Evolutionary conservation across 345 rosid genomes (phyloP).

Genomic region (Salix koriyanagi): DNA sequence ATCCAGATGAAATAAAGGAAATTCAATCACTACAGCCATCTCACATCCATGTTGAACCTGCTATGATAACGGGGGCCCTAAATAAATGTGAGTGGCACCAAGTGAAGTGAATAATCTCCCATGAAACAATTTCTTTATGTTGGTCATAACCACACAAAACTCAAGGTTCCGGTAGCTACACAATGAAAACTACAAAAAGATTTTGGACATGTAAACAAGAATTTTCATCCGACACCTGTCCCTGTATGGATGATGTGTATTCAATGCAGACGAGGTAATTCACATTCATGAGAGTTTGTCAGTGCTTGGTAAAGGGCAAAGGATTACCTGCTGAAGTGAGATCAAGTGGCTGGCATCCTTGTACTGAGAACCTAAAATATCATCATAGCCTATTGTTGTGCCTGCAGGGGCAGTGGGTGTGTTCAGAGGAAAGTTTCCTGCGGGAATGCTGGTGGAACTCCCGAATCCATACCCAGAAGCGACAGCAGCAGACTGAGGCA

Average conservation of each 20-base stretch:
- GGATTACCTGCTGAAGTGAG: constrained; percentile 71
- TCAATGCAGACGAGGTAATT: not conserved
- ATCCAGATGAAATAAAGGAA: not conserved
- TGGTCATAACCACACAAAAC: not conserved
- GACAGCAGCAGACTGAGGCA: constrained; percentile 82
- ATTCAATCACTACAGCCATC: not conserved
- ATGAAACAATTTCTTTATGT: not conserved
- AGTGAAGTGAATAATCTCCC: not conserved
- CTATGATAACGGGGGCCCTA: not conserved
- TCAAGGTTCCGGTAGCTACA: not conserved
- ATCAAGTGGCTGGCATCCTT: constrained; percentile 69
- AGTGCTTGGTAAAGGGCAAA: not conserved
- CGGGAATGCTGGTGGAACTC: constrained; percentile 60
- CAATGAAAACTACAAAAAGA: not conserved
- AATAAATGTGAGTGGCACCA: not conserved
- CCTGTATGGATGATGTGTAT: not conserved
- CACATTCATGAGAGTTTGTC: not conserved
- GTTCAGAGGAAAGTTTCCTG: constrained; percentile 69
- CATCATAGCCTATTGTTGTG: constrained; percentile 65
- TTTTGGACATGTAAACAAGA: not conserved
- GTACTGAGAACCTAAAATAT: constrained; percentile 73
- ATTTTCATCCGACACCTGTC: not conserved
- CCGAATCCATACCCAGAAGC: constrained; percentile 89
- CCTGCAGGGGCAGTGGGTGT: constrained; percentile 60
- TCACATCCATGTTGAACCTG: not conserved